Conservation (phyloP, 768 basidiomycete genomes). For the Leccinellum rugosiceps region DNA sequence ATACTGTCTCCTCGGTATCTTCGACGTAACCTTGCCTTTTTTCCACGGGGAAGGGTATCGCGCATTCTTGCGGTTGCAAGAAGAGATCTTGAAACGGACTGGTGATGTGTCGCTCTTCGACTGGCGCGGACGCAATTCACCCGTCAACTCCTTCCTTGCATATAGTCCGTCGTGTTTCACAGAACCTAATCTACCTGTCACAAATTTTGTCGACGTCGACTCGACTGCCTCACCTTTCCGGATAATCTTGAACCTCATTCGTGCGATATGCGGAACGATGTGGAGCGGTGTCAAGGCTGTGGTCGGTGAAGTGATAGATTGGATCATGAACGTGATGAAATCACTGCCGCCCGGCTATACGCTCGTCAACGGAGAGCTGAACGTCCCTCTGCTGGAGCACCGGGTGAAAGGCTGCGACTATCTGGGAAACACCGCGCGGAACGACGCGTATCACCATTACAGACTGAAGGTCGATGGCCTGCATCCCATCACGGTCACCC, state of each 20-base stretch:
- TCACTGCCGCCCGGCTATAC: slow-evolving; percentile 17
- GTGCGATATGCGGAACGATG: slow-evolving; percentile 4
- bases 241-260: slow-evolving; percentile 14
- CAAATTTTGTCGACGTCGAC: slow-evolving; percentile 1
- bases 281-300: slow-evolving; percentile 10
- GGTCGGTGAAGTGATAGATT: not conserved
- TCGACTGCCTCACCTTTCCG: slow-evolving; percentile 5
- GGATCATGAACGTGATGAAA: slow-evolving; percentile 4
- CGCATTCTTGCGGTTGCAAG: slow-evolving; percentile 29
- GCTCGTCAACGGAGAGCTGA: slow-evolving; percentile 24
- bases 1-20: slow-evolving; percentile 31
- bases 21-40: slow-evolving; percentile 26
- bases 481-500: slow-evolving; percentile 2
- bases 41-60: slow-evolving; percentile 27
- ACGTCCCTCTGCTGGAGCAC: slow-evolving; percentile 21
- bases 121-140: slow-evolving; percentile 21
- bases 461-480: slow-evolving; percentile 13
- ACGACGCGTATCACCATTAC: slow-evolving; percentile 3
- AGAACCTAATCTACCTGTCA: not conserved
- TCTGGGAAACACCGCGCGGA: not conserved
- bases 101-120: slow-evolving; percentile 23
- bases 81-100: slow-evolving; percentile 28
- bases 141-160: slow-evolving; percentile 24
- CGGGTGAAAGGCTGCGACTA: slow-evolving; percentile 10
- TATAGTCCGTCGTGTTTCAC: slow-evolving; percentile 15